Evolutionary conservation across 1,139 yeast species (phyloP), one percentile per base, ranked within the genome.

Genomic region (Blastobotrys proliferans): DNA sequence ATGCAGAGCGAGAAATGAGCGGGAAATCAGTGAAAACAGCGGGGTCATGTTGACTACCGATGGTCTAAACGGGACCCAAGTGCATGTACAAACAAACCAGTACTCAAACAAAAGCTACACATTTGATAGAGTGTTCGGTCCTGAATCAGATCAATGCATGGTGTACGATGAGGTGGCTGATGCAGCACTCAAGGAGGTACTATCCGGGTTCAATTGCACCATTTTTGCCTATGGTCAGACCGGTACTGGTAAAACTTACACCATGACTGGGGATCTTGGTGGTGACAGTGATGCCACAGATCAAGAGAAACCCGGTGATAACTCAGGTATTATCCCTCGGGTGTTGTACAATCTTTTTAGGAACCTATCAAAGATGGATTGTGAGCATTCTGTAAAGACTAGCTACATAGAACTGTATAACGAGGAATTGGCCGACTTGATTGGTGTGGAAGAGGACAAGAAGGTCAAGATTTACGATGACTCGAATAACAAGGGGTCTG

Each of bases 151-250:
- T 54, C 90, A 82, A 58, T 67, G 67, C 37, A 62, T 72, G 51
- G 58, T 82, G 0, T 82, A 76, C 51, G 72, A 76, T 10, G 73
- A 73, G 13, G 79, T 78, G 6, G 84, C 81, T 0, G 58, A 66
- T 16, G 24, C 13, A 17, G 35, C 39, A 13, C 18, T 47, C 18
- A 21, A 38, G 9, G 48, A 49, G 22, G 32, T 49, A 38, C 38
- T 49, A 3, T 35, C 31, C 27, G 52, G 64, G 14, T 80, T 72
- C 56, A 85, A 84, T 54, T 87, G 88, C 45, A 84, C 95, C 0
- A 73, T 87, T 3, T 73, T 86, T 55, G 94, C 95, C 0, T 86
- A 86, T 60, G 95, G 95, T 8, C 95, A 86, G 63, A 86, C 95
- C 0, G 95, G 95, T 8, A 82, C 94, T 0, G 95, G 95, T 2